Evolutionary conservation across 495 filamentous ascomycete genomes (phyloP), one percentile per base, ranked within the genome.

Genomic region (Daldinia childiae): DNA sequence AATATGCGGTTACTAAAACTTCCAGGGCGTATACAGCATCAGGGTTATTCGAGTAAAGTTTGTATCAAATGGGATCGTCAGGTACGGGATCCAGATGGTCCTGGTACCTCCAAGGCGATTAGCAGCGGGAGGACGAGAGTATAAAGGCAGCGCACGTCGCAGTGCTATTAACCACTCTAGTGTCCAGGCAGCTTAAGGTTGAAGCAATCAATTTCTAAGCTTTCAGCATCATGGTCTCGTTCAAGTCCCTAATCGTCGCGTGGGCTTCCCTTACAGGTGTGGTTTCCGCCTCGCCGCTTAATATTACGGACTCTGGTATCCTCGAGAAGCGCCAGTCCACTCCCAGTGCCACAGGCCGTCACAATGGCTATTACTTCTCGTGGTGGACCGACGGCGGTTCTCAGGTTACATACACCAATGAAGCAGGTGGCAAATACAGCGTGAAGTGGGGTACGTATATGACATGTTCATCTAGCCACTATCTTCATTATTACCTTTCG

Each of bases 311-410:
- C n/a, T 58, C 32, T n/a, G 55, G 21, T 15, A 8, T 58, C 30
- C 30, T 59, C 63, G 59, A 63, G 19, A 77, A 71, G 66, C 79
- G 79, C 41, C 61, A 62, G 27, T 64, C 74, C 52, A 80, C 76
- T 12, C 79, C 79, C 32, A 80, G 77, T 50, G 74, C 79, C 43
- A 87, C 86, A 12, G 86, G 88, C 55, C 85, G 79, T 15, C 81
- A 84, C 78, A 85, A 87, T 65, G 87, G 86, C 62, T 90, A 81
- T 78, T 90, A 87, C 79, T 90, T 86, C 74, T 86, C 83, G 27
- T 90, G 87, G 82, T 90, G 87, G 86, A 89, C 87, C 51, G 85
- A 90, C 45, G 85, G 85, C 4, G 81, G 78, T 45, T 82, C 79
- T 6, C 77, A 76, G 64, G 83, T 89, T 6, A 80, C 76, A 39